These are phyloP conservation scores for Crithidia mellificae DNA, from an alignment of 208 protist species.

Conservation along the genomic window DNA sequence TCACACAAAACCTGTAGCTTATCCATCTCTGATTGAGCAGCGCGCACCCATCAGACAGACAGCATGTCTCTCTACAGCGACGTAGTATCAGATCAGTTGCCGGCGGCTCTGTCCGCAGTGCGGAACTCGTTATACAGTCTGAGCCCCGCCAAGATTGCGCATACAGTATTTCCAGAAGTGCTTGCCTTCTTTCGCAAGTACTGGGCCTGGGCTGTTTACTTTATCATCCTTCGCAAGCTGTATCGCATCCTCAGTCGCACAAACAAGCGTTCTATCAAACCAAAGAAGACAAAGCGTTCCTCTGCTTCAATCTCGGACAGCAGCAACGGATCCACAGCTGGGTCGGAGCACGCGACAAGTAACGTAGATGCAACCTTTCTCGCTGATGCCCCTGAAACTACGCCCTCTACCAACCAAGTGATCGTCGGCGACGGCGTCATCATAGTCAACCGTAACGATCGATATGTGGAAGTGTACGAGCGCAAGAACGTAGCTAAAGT, in stretches of 20 bases:
- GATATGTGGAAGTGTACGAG: constrained; percentile 67
- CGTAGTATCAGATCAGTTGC: constrained; percentile 41
- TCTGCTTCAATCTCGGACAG: constrained; percentile 22
- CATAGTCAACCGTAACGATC: constrained; percentile 58
- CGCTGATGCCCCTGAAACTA: constrained; percentile 3
- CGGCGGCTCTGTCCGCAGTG: constrained; percentile 26
- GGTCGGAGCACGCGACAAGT: neutral
- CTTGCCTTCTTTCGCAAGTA: constrained; percentile 35
- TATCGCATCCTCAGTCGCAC: constrained; percentile 32
- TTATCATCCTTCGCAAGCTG: constrained; percentile 40
- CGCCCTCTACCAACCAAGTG: constrained; percentile 33
- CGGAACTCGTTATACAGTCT: constrained; percentile 13
- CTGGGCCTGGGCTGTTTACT: constrained; percentile 42
- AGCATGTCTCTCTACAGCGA: constrained; percentile 35
- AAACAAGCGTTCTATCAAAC: constrained; percentile 15
- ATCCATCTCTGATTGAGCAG: neutral
- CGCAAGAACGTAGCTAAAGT: constrained; percentile 41
- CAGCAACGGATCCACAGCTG: constrained; percentile 20
- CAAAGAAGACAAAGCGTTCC: constrained; percentile 16
- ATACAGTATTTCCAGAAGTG: constrained; percentile 24
- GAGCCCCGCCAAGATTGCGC: constrained; percentile 19
- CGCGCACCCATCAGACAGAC: too few species aligned
- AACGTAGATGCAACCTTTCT: constrained; percentile 23
- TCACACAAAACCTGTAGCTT: neutral
- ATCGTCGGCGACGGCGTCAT: constrained; percentile 59